A percentile compares a stretch with the other conserved stretches of the same genome.
Evolutionary conservation across 257 asterid genomes (phyloP).

Genomic region (Mentha longifolia): DNA sequence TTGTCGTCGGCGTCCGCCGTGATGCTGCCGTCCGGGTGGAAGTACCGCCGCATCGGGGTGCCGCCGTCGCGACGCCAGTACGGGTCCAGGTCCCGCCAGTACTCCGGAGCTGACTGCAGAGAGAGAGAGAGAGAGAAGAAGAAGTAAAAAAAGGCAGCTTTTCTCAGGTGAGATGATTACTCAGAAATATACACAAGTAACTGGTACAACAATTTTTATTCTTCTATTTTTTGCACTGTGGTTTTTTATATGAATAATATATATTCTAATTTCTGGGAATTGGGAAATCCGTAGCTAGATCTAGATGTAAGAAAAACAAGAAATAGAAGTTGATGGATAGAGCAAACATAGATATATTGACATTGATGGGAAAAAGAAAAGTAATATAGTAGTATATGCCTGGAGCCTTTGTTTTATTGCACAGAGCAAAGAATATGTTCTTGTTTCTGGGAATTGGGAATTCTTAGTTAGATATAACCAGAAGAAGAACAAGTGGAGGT

Average conservation of each 20-base stretch:
- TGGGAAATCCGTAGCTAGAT: neutral
- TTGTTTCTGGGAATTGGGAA: too few relatives aligned
- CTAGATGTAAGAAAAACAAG: too few relatives aligned
- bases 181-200: neutral
- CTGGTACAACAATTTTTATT: neutral
- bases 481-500: too few relatives aligned
- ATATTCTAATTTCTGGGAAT: neutral
- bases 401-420: too few relatives aligned
- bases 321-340: too few relatives aligned
- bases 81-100: constrained; percentile 82
- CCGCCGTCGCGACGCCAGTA: constrained; percentile 63
- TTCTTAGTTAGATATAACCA: too few relatives aligned
- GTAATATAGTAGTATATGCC: too few relatives aligned
- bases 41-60: constrained; percentile 59
- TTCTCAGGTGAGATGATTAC: constrained; percentile 12
- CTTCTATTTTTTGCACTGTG: neutral
- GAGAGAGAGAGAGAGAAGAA: neutral
- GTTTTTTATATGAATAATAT: neutral
- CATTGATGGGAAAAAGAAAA: too few relatives aligned
- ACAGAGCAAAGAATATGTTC: too few relatives aligned
- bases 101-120: constrained; percentile 66
- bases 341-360: too few relatives aligned
- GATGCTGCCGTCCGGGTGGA: constrained; percentile 83
- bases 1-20: constrained; percentile 64
- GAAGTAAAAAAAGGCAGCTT: neutral